phyloP scores from a whole-genome alignment of 345 rosid genomes.

The Salix caprea region DNA sequence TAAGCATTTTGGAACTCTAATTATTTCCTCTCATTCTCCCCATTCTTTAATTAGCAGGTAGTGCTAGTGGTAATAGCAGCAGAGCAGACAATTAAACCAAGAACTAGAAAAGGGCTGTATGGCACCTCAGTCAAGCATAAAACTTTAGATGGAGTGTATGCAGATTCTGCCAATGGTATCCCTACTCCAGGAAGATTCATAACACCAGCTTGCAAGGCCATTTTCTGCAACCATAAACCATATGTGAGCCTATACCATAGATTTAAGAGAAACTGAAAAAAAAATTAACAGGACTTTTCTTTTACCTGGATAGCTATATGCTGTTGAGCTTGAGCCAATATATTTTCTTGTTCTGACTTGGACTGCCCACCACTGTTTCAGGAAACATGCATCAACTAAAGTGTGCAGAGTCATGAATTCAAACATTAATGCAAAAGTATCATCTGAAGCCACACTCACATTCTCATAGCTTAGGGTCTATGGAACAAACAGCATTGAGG shows the following conservation, averaged over 20 bases:
- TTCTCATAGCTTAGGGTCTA: not conserved
- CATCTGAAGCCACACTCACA: not conserved
- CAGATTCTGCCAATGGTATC: not conserved
- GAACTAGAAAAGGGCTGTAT: not conserved
- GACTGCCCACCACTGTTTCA: conserved; percentile 21
- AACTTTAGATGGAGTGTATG: conserved; percentile 22
- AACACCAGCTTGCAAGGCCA: conserved; percentile 28
- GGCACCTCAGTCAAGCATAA: conserved; percentile 30
- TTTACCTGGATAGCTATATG: conserved; percentile 32
- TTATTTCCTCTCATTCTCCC: not conserved
- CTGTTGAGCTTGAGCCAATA: conserved; percentile 30
- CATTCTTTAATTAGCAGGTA: not conserved
- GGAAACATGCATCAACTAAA: not conserved
- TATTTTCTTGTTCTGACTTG: conserved; percentile 25
- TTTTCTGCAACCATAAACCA: conserved; percentile 12
- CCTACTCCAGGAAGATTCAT: conserved; percentile 21
- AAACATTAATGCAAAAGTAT: not conserved
- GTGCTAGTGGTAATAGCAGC: not conserved
- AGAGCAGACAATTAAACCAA: not conserved
- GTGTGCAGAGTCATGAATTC: not conserved
- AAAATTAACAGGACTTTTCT: not conserved
- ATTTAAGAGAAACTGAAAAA: not conserved
- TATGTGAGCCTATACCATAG: not conserved
- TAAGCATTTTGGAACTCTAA: not conserved
- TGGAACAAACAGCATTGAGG: not conserved